phyloP scores from a whole-genome alignment of 2,329 filamentous ascomycete species.

The Colletotrichum phormii region DNA sequence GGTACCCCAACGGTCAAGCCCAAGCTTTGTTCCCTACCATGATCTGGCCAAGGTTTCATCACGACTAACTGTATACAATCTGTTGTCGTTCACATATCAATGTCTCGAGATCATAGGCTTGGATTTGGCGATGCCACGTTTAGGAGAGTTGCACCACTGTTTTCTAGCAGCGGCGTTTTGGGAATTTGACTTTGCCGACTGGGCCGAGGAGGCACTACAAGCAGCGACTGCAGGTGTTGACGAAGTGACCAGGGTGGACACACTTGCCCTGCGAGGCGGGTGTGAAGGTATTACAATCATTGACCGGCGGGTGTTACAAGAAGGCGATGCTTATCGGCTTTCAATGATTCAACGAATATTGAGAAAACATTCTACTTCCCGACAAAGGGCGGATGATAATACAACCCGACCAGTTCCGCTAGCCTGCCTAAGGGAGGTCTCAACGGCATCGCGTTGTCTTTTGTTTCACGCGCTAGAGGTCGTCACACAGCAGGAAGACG shows the following conservation, averaged over 20 bases:
- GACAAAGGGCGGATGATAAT: neutral
- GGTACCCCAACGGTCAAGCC: too few relatives aligned
- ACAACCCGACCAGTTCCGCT: neutral
- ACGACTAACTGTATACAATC: neutral
- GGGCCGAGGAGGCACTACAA: neutral
- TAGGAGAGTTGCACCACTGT: rapidly evolving
- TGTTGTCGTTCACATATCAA: neutral
- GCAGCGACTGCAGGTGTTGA: neutral
- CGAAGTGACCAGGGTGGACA: neutral
- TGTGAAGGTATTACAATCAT: neutral
- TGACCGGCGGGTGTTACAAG: too few relatives aligned
- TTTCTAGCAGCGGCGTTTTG: neutral
- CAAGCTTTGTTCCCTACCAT: rapidly evolving
- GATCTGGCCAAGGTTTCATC: neutral
- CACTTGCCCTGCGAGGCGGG: neutral
- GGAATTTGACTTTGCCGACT: neutral
- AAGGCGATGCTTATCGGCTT: rapidly evolving
- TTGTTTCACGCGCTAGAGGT: rapidly evolving
- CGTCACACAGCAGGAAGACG: rapidly evolving
- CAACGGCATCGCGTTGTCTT: neutral
- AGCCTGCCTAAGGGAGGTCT: neutral
- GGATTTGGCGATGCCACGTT: too few relatives aligned
- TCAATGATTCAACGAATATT: neutral
- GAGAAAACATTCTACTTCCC: neutral
- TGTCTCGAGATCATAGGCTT: neutral